Evolutionary conservation across 352 stramenopile species (phyloP).

Genomic region (Phytophthora sojae): DNA sequence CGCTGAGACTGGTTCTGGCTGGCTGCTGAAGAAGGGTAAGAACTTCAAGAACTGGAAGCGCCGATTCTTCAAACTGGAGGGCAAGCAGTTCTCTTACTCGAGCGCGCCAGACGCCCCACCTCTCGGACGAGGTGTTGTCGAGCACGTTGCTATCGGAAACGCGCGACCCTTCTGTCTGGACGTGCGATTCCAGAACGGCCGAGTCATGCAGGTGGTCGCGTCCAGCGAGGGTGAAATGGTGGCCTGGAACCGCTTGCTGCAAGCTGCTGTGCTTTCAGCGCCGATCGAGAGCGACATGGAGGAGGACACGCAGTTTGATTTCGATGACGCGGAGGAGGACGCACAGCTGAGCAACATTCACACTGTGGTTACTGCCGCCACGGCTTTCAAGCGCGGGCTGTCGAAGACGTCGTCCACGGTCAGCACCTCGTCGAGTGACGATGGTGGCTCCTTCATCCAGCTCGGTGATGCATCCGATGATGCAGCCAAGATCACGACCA

Average conservation of each 20-base stretch:
- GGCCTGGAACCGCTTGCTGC: conserved; percentile 66
- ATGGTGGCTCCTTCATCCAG: conserved; percentile 2
- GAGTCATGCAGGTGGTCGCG: conserved; percentile 67
- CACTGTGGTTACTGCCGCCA: conserved; percentile 45
- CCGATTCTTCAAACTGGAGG: conserved; percentile 65
- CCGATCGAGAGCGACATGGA: conserved; percentile 39
- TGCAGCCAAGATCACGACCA: background rate
- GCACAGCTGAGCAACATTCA: conserved; percentile 41
- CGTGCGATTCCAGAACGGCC: conserved; percentile 68
- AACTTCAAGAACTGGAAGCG: conserved; percentile 79
- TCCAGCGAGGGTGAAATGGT: conserved; percentile 64
- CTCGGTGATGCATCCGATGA: conserved; percentile 10
- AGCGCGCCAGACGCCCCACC: conserved; percentile 40
- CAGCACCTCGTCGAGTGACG: conserved; percentile 28
- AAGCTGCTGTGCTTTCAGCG: conserved; percentile 49
- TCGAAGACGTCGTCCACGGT: conserved; percentile 41
- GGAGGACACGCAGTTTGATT: conserved; percentile 56
- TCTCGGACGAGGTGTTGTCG: conserved; percentile 63
- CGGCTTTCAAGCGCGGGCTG: conserved; percentile 46
- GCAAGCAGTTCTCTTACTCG: conserved; percentile 69
- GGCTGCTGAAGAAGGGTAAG: conserved; percentile 67
- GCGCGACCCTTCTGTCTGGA: conserved; percentile 74
- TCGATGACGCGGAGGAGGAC: conserved; percentile 59
- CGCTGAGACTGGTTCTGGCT: conserved; percentile 45
- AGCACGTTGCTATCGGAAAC: conserved; percentile 62